Percentiles rank a stretch among this genome's conserved stretches.
Conservation (phyloP, 257 asterid species). For the Linderniella brevidens region DNA sequence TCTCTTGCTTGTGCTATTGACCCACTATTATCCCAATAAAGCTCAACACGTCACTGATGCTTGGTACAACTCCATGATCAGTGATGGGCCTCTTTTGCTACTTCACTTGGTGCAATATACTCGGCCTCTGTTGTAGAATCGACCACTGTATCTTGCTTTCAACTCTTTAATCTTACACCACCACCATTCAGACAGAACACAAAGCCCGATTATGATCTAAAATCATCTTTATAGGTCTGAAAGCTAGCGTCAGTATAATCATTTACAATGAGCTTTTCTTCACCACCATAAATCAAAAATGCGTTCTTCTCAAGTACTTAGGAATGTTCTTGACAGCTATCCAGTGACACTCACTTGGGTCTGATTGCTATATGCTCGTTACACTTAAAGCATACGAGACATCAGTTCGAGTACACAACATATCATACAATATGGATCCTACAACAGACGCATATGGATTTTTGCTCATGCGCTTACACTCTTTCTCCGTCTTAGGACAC, state of each 20-base stretch:
- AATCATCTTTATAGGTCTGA: neutral
- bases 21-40: neutral
- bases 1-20: neutral
- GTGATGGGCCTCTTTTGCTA: neutral
- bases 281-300: neutral
- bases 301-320: neutral
- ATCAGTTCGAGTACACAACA: neutral
- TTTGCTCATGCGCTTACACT: neutral
- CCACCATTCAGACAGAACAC: neutral
- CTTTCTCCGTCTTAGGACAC: neutral
- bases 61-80: neutral
- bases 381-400: neutral
- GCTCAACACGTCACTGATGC: neutral
- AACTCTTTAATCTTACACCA: neutral
- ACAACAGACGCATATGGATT: neutral
- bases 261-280: neutral
- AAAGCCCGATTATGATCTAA: neutral
- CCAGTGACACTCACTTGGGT: neutral
- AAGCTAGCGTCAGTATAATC: neutral
- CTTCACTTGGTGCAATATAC: neutral
- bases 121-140: neutral
- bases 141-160: neutral
- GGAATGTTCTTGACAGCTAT: neutral
- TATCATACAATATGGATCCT: neutral
- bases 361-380: neutral